A percentile compares a stretch with the other conserved stretches of the same genome.
Conservation (phyloP, 2,329 filamentous ascomycete genomes). For the Pseudofabraea citricarpa region DNA sequence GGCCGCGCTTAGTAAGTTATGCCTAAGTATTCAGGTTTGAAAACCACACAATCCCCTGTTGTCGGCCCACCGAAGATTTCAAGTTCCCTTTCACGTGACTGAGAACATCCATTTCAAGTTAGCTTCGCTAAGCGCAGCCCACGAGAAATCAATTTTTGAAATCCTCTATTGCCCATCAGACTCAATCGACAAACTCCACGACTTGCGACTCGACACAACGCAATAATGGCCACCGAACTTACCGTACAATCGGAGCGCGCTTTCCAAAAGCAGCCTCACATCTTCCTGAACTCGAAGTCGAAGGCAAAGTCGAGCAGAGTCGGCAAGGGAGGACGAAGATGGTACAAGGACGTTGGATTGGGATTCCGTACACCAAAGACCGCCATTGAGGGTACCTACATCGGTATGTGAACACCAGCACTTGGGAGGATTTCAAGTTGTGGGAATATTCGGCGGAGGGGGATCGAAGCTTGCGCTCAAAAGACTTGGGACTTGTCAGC, state of each 20-base stretch:
- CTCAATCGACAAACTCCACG: constrained; percentile 15
- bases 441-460: not conserved
- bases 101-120: too few species aligned
- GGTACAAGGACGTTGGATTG: constrained; percentile 99
- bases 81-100: too few species aligned
- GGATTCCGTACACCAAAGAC: constrained; percentile 98
- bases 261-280: constrained; percentile 99
- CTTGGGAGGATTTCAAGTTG: constrained; percentile 6
- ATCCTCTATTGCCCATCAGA: constrained; percentile 7
- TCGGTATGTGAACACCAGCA: constrained; percentile 66
- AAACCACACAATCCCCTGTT: too few species aligned
- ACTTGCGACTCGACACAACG: constrained; percentile 27
- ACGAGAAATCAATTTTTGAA: too few species aligned
- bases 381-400: constrained; percentile 98
- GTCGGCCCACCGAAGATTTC: too few species aligned
- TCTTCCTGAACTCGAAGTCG: constrained; percentile 97
- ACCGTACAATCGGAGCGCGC: constrained; percentile 99
- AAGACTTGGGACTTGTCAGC: too few species aligned
- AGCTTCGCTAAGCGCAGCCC: too few species aligned
- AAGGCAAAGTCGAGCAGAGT: constrained; percentile 79
- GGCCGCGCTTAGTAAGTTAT: too few species aligned
- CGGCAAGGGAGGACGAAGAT: constrained; percentile 88
- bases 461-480: too few species aligned
- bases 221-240: constrained; percentile 89
- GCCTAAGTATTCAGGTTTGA: too few species aligned